Evolutionary conservation across 140 eudicot species (phyloP), one percentile per base, ranked within the genome.

Genomic region (Senecio squalidus): DNA sequence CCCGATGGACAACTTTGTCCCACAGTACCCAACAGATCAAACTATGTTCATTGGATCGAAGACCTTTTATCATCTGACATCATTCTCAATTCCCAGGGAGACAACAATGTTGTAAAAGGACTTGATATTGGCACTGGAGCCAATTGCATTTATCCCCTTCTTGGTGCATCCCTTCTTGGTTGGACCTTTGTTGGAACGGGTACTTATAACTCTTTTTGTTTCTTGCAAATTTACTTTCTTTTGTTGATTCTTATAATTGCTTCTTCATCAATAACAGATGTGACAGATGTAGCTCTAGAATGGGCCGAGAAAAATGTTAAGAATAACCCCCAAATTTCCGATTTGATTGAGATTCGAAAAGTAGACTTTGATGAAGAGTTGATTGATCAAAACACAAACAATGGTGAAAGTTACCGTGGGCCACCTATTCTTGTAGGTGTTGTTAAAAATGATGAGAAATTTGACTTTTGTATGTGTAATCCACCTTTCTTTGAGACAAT

Each of bases 1-100:
- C 95, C 96, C 27, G 96, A 92, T 77, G 98, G 98, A 70, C 96
- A 92, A 71, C 88, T 92, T 8, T 92, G 98, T 61, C 98, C 96
- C 36, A 92, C 96, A 6, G 92, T 92, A 74, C 96, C 98, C 44
- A 92, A 92, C 73, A 81, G 98, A 74, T 87, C 88, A 4, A 92
- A 87, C 67, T 92, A 92, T 64, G 87, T 86, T 26, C 98, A 87
- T 58, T 92, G 96, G 98, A 77, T 92, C 55, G 88, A 92, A 77
- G 98, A 92, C 66, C 96, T 92, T 62, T 55, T 84, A 49, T 75
- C 93, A 11, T 87, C 95, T 9, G 93, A 84, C 52, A 61, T 78
- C 64, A 84, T 87, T 26, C 79, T 81, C 7, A 57, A 58, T 29
- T 44, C 44, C 28, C 76, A 25, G 3, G 47, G 49, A 49, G 76